Evolutionary conservation across 2,329 filamentous ascomycete genomes (phyloP).

Genomic region (Macrophomina phaseolina): DNA sequence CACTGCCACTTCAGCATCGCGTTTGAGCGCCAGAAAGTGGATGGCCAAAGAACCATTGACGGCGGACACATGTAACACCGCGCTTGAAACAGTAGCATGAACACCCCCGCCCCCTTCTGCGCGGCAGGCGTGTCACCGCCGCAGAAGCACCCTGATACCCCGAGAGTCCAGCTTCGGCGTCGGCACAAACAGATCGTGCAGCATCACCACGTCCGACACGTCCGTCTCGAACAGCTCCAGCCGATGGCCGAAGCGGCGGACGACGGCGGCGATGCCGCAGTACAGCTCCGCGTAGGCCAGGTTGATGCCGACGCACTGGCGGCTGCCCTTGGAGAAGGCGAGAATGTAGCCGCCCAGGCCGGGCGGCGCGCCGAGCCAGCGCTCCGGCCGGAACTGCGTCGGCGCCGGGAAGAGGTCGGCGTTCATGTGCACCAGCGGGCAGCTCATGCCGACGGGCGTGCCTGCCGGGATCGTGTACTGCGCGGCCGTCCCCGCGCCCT

Average conservation of each 20-base stretch:
- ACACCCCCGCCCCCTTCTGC: background rate
- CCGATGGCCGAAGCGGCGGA: constrained; percentile 32
- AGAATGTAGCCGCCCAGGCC: constrained; percentile 37
- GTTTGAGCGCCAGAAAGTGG: no score
- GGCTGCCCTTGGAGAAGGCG: constrained; percentile 39
- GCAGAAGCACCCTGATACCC: constrained; percentile 7
- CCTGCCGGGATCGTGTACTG: constrained; percentile 27
- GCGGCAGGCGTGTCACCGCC: background rate
- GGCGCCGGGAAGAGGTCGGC: constrained; percentile 41
- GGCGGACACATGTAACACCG: no score
- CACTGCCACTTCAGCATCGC: no score
- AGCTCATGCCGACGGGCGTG: constrained; percentile 22
- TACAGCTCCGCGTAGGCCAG: constrained; percentile 14
- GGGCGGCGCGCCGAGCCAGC: constrained; percentile 38
- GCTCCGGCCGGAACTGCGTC: constrained; percentile 37
- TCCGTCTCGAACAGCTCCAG: constrained; percentile 5
- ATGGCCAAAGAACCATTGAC: no score
- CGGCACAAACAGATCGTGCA: background rate
- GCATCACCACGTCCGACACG: background rate
- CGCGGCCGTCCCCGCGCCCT: background rate
- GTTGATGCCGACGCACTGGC: constrained; percentile 42
- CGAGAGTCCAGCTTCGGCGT: background rate
- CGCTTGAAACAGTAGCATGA: no score
- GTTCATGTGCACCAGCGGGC: constrained; percentile 37
- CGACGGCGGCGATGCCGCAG: background rate